Evolutionary conservation across 2,329 filamentous ascomycete species (phyloP).

Genomic region (Diaporthe destruens): DNA sequence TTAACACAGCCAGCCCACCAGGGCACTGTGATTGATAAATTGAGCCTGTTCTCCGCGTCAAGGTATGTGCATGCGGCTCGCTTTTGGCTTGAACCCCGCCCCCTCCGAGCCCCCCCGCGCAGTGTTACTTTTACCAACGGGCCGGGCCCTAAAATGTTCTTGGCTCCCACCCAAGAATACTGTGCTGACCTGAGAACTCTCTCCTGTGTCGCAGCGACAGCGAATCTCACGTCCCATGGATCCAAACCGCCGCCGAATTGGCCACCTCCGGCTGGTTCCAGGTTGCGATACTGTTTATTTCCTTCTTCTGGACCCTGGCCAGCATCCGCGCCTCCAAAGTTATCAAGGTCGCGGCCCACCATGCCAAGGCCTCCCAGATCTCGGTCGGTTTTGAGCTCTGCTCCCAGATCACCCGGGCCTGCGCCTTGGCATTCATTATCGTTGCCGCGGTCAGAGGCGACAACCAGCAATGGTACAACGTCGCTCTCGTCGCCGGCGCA

Average conservation of each 20-base stretch:
- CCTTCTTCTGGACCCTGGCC: slow-evolving; percentile 35
- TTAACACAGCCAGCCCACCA: slow-evolving; percentile 1
- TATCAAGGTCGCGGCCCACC: slow-evolving; percentile 3
- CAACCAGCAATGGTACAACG: slow-evolving; percentile 34
- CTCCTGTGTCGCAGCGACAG: slow-evolving; percentile 29
- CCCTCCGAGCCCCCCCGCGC: neutral
- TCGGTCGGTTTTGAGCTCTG: slow-evolving; percentile 38
- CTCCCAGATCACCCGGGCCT: slow-evolving; percentile 34
- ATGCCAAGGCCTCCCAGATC: slow-evolving; percentile 35
- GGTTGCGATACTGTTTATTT: slow-evolving; percentile 29
- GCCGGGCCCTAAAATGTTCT: slow-evolving; percentile 6
- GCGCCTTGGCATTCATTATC: slow-evolving; percentile 34
- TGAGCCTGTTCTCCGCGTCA: slow-evolving; percentile 2
- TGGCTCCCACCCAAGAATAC: neutral
- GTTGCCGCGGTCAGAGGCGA: slow-evolving; percentile 32
- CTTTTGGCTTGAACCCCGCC: neutral
- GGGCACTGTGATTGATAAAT: neutral
- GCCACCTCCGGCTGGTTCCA: slow-evolving; percentile 34
- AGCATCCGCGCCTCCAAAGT: slow-evolving; percentile 20
- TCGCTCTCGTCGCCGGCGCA: slow-evolving; percentile 33
- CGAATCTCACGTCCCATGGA: slow-evolving; percentile 37
- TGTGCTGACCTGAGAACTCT: slow-evolving; percentile 14
- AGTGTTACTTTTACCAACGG: slow-evolving; percentile 23
- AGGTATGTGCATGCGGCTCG: slow-evolving; percentile 23
- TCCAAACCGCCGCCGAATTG: slow-evolving; percentile 8